These are phyloP conservation scores for Alternaria sp. DNA, from an alignment of 2,329 filamentous ascomycete genomes.

Conservation along the genomic window DNA sequence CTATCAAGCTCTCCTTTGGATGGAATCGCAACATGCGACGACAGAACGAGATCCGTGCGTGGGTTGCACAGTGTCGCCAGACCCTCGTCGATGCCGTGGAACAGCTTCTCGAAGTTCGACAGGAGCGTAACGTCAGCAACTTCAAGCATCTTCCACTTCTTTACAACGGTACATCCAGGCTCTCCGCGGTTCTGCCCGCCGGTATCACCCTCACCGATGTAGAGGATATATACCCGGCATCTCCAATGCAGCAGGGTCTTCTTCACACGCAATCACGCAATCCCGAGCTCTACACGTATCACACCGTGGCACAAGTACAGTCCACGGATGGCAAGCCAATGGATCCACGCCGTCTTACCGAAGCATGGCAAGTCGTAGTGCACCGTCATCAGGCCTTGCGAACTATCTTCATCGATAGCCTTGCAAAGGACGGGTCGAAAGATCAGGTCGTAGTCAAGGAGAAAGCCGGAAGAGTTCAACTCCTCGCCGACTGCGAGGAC, in stretches of 20 bases:
- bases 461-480: constrained; percentile 32
- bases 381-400: constrained; percentile 41
- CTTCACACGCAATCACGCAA: constrained; percentile 39
- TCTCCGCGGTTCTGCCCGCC: constrained; percentile 26
- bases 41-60: constrained; percentile 36
- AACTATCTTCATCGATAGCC: constrained; percentile 45
- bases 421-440: constrained; percentile 40
- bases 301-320: constrained; percentile 38
- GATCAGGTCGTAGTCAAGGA: constrained; percentile 44
- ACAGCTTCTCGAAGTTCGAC: constrained; percentile 32
- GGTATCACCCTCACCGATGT: constrained; percentile 28
- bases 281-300: constrained; percentile 39
- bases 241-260: constrained; percentile 42
- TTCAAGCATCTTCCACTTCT: constrained; percentile 41
- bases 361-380: constrained; percentile 46
- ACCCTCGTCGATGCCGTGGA: constrained; percentile 41
- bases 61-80: constrained; percentile 37
- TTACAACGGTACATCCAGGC: constrained; percentile 37
- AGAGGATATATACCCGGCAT: constrained; percentile 40
- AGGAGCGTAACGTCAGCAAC: constrained; percentile 35
- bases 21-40: constrained; percentile 42
- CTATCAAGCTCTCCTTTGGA: constrained; percentile 40
- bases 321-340: constrained; percentile 23
- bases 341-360: constrained; percentile 35
- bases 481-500: constrained; percentile 33